Evolutionary conservation across 169 alveolate genomes (phyloP).

Genomic region (Plasmodium falciparum): DNA sequence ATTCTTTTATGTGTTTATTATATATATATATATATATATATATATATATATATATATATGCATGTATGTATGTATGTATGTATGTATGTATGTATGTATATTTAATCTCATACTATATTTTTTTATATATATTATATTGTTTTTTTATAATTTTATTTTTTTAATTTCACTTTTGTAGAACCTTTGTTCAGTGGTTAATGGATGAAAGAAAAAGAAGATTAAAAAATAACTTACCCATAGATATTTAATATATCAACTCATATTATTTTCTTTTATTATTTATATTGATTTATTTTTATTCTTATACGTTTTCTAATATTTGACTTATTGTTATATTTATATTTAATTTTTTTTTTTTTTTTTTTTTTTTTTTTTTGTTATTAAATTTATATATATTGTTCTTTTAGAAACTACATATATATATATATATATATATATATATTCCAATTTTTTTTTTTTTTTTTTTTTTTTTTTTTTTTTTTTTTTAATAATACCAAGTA

Average conservation of each 20-base stretch:
- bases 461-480: too few species aligned
- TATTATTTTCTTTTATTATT: background rate
- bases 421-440: too few species aligned
- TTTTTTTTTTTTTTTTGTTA: background rate
- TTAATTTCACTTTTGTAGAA: constrained; percentile 37
- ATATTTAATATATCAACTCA: constrained; percentile 12
- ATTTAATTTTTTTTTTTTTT: background rate
- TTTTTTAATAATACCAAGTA: too few species aligned
- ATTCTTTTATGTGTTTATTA: too few species aligned
- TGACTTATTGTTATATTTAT: background rate
- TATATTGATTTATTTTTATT: background rate
- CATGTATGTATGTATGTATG: too few species aligned
- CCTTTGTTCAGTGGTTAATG: constrained; percentile 75
- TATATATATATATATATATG: too few species aligned
- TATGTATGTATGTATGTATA: too few species aligned
- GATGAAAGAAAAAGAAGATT: constrained; percentile 70
- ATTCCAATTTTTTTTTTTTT: too few species aligned
- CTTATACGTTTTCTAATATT: background rate
- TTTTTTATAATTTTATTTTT: constrained; percentile 24
- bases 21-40: too few species aligned
- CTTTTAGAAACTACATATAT: too few species aligned
- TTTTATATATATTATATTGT: background rate
- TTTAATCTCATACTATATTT: background rate
- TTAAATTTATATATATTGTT: background rate
- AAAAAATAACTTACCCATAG: constrained; percentile 73